phyloP scores from a whole-genome alignment of 495 filamentous ascomycete species.

The Trichoderma asperelloides region DNA sequence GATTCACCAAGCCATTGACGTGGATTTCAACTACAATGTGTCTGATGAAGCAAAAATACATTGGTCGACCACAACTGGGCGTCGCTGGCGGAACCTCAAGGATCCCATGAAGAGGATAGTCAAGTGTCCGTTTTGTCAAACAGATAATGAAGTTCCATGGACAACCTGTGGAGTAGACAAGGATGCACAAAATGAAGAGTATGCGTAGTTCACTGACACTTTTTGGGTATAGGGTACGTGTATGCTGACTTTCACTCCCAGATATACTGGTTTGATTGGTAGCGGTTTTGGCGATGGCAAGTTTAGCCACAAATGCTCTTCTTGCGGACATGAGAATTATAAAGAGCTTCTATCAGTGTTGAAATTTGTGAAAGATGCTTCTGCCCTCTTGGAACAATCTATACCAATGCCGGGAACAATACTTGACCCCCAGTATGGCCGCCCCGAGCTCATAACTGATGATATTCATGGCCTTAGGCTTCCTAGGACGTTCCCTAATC shows the following conservation, averaged over 20 bases:
- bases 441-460: neutral
- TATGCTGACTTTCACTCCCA: neutral
- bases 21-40: slow-evolving; percentile 42
- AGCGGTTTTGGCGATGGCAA: slow-evolving; percentile 46
- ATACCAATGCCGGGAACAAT: slow-evolving; percentile 17
- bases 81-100: slow-evolving; percentile 43
- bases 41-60: slow-evolving; percentile 22
- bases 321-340: slow-evolving; percentile 16
- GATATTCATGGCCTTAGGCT: slow-evolving; percentile 11
- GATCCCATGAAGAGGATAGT: slow-evolving; percentile 32
- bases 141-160: slow-evolving; percentile 35
- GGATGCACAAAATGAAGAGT: neutral
- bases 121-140: slow-evolving; percentile 39
- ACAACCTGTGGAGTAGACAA: slow-evolving; percentile 29
- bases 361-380: slow-evolving; percentile 21
- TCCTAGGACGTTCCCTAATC: slow-evolving; percentile 36
- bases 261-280: slow-evolving; percentile 10
- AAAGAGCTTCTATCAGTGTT: slow-evolving; percentile 20
- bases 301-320: slow-evolving; percentile 25
- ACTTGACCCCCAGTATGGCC: slow-evolving; percentile 8
- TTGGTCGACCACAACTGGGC: slow-evolving; percentile 36
- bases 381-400: slow-evolving; percentile 18
- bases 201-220: neutral
- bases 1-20: slow-evolving; percentile 47
- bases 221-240: neutral